These are phyloP conservation scores for Moniliella sp. DNA, from an alignment of 1,284 basidiomycete species.

Conservation along the genomic window DNA sequence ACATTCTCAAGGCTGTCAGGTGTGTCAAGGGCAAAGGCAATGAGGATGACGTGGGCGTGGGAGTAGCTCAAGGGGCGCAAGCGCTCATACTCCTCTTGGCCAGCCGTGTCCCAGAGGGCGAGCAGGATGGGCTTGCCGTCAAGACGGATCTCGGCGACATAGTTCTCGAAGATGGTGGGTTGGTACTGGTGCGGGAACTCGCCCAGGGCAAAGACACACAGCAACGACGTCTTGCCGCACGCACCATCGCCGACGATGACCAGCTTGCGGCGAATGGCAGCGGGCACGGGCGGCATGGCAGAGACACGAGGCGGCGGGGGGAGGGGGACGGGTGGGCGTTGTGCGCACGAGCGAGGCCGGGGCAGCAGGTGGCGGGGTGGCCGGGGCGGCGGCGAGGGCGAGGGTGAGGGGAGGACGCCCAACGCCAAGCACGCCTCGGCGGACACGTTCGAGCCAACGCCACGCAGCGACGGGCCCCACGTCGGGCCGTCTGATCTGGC, in stretches of 20 bases:
- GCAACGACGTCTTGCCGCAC: constrained; percentile 20
- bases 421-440: no score
- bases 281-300: no score
- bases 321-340: no score
- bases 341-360: no score
- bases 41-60: constrained; percentile 55
- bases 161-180: constrained; percentile 48
- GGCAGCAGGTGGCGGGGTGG: no score
- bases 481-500: no score
- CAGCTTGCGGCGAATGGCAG: constrained; percentile 43
- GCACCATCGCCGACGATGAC: constrained; percentile 56
- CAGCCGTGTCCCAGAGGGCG: constrained; percentile 87
- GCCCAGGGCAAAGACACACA: constrained; percentile 10
- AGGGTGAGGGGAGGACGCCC: no score
- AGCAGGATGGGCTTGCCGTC: constrained; percentile 69
- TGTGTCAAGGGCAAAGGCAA: constrained; percentile 54
- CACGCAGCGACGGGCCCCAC: no score
- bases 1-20: constrained; percentile 93
- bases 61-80: constrained; percentile 74
- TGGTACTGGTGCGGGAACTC: constrained; percentile 17
- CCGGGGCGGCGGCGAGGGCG: no score
- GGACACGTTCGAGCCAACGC: no score
- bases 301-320: no score
- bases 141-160: constrained; percentile 80
- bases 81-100: constrained; percentile 85